Percentiles rank a stretch among this genome's conserved stretches.
These are phyloP conservation scores for Naganishia liquefaciens DNA, from an alignment of 1,284 basidiomycete genomes.

Conservation along the genomic window DNA sequence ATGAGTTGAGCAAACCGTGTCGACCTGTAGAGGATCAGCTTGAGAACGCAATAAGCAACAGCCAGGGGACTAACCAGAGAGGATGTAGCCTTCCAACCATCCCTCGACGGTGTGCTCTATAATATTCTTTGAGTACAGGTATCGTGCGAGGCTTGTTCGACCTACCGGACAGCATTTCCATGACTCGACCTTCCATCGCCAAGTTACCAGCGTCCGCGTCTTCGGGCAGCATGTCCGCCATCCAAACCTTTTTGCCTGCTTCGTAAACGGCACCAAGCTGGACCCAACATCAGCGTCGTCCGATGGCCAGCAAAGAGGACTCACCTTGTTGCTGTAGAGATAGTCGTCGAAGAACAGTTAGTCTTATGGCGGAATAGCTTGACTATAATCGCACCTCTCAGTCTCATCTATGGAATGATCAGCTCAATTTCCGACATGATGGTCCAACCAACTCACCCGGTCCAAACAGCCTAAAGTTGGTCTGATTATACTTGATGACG, in stretches of 20 bases:
- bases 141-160: background rate
- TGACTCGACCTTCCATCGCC: constrained; percentile 45
- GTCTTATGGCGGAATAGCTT: background rate
- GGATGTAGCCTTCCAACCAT: constrained; percentile 37
- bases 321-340: constrained; percentile 14
- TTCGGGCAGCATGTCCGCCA: constrained; percentile 47
- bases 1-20: constrained; percentile 50
- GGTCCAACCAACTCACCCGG: constrained; percentile 60
- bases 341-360: background rate
- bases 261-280: constrained; percentile 49
- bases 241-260: constrained; percentile 45
- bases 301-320: background rate
- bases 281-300: constrained; percentile 35
- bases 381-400: constrained; percentile 4
- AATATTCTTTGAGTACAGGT: background rate
- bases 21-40: constrained; percentile 29
- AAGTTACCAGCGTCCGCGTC: constrained; percentile 46
- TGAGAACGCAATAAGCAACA: no score
- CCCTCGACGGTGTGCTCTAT: constrained; percentile 45
- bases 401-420: constrained; percentile 9
- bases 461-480: constrained; percentile 74
- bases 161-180: constrained; percentile 47
- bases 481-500: constrained; percentile 61
- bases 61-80: constrained; percentile 38
- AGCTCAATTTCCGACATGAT: background rate